Evolutionary conservation across 345 rosid genomes (phyloP), one percentile per base, ranked within the genome.

Genomic region (Eucalyptus regnans): DNA sequence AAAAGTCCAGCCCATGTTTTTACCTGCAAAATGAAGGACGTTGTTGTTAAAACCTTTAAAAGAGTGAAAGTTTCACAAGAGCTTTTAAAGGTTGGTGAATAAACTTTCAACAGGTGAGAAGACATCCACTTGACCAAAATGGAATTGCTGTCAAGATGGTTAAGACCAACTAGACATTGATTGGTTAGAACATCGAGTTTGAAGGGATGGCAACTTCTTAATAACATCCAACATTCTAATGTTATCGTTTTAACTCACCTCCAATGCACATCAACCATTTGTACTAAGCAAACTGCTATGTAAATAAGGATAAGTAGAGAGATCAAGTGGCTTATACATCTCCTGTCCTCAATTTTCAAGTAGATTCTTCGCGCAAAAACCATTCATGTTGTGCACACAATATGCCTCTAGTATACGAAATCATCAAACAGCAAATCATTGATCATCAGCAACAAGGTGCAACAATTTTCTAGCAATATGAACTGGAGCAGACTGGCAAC

Each of bases 1-100:
- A 98, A 91, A 88, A 98, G 95, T 31, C 92, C 60, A 18, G 99
- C 98, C 99, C 99, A 98, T 86, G 97, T 92, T 94, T 96, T 98
- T 87, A 97, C 99, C 99, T 98, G 92, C 87, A 87, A 27, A 66
- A 56, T 44, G 49, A 76, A 14, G 13, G 71, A 76, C 3, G 12
- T 51, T 33, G 12, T 31, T 3, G 62, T 51, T 50, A 50, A 50
- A n/a, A 56, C 64, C 41, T 86, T 86, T 8, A 2, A 86, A 50
- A 50, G 37, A 33, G 14, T 51, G 33, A 22, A 86, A 51, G 43
- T 50, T 86, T 16, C 56, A 43, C 48, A 12, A 76, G 48, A 41
- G 46, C 83, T 76, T 37, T 5, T 37, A 37, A 76, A 71, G 83
- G 27, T 71, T 37, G 25, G 46, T 71, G 20, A 37, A 76, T 22